Percentiles rank a stretch among this genome's conserved stretches.
Evolutionary conservation across 371 early-diverging fungal species (phyloP).

Genomic region (Rhizomucor pusillus): DNA sequence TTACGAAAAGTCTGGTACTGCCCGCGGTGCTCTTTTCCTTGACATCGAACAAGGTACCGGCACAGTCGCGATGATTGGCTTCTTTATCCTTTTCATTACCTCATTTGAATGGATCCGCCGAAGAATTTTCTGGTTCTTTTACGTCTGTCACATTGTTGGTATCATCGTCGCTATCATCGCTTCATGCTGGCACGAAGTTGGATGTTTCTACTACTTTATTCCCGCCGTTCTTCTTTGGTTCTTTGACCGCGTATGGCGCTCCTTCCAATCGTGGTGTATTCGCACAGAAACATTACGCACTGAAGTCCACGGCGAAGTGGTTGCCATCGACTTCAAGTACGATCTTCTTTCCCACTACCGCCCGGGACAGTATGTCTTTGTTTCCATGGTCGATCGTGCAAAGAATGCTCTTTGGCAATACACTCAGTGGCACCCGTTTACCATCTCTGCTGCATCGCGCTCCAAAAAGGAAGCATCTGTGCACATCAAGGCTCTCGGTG

Average conservation of each 20-base stretch:
- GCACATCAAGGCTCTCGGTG: constrained; percentile 45
- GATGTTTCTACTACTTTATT: constrained; percentile 40
- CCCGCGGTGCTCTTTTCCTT: constrained; percentile 22
- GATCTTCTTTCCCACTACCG: constrained; percentile 17
- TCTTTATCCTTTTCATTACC: constrained; percentile 37
- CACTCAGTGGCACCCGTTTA: constrained; percentile 46
- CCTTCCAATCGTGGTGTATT: constrained; percentile 37
- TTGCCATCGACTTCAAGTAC: constrained; percentile 38
- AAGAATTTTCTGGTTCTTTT: constrained; percentile 41
- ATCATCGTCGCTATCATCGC: constrained; percentile 33
- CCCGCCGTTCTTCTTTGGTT: constrained; percentile 39
- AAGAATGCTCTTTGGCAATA: constrained; percentile 16
- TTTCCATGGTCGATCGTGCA: constrained; percentile 23
- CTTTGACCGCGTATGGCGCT: constrained; percentile 37
- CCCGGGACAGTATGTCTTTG: constrained; percentile 48
- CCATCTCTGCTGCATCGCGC: constrained; percentile 39
- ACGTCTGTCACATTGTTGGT: constrained; percentile 37
- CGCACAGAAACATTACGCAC: constrained; percentile 15
- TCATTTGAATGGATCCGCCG: constrained; percentile 42
- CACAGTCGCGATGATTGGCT: constrained; percentile 39
- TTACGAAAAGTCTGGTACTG: constrained; percentile 9
- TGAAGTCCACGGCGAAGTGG: constrained; percentile 25
- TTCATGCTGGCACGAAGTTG: constrained; percentile 37
- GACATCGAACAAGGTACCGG: constrained; percentile 39
- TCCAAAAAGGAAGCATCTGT: constrained; percentile 9